Percentiles rank a stretch among this genome's conserved stretches.
Evolutionary conservation across 441 rosid species (phyloP).

Genomic region (Daphne laureola): DNA sequence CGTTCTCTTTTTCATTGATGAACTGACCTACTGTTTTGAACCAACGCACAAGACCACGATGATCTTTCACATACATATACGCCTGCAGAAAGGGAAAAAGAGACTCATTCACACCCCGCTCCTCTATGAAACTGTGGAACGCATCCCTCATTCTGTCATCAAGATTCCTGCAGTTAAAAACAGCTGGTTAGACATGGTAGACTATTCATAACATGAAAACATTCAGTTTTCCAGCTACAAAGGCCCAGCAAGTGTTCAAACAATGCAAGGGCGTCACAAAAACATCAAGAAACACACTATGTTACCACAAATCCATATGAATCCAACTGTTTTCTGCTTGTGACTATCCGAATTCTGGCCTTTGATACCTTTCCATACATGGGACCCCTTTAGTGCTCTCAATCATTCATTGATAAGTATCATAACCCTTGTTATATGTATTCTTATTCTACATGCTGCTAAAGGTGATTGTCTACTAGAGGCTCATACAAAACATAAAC

Average conservation of each 20-base stretch:
- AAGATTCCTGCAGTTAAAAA: constrained; percentile 37
- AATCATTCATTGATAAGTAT: too few relatives aligned
- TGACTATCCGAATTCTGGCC: too few relatives aligned
- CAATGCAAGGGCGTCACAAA: background rate
- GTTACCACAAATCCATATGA: background rate
- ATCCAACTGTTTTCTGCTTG: background rate
- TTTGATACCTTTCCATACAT: too few relatives aligned
- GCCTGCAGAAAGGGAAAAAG: constrained; percentile 88
- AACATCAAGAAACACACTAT: background rate
- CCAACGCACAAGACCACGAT: constrained; percentile 60
- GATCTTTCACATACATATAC: constrained; percentile 87
- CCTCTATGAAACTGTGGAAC: constrained; percentile 60
- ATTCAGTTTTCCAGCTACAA: too few relatives aligned
- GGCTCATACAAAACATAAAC: too few relatives aligned
- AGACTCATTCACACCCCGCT: constrained; percentile 66
- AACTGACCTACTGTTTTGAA: constrained; percentile 62
- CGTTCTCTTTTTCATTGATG: constrained; percentile 27
- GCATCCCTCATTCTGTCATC: constrained; percentile 70
- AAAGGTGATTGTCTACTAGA: too few relatives aligned
- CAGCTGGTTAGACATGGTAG: constrained; percentile 1
- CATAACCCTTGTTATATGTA: too few relatives aligned
- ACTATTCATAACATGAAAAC: background rate
- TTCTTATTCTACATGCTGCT: too few relatives aligned
- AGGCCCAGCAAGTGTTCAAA: background rate
- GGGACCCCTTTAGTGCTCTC: too few relatives aligned